Base-by-base conservation (phyloP, 2,329 filamentous ascomycete species). In the Chaetomiaceae sp. region DNA sequence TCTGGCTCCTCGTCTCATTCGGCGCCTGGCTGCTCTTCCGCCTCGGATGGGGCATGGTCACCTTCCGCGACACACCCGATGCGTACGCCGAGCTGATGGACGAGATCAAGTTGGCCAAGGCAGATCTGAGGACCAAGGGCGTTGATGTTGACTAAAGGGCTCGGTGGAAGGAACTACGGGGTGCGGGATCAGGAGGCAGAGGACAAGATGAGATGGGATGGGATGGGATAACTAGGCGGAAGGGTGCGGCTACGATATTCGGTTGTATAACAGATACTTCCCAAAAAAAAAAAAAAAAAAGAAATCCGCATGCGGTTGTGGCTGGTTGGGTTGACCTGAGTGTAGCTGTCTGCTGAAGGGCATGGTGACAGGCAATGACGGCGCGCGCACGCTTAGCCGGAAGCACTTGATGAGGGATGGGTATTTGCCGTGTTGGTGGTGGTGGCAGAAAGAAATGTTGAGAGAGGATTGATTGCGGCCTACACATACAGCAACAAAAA, bases 41-140 rank as follows among this genome's bases (percentile, higher is more conserved):
- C 64, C 86, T 99, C 58, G 94, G 94, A 65, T 87, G 84, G 76
- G 94, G 94, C 60, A 89, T 99, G 64, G 79, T 96, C 68, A 96
- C 90, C 53, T 99, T 99, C 80, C 94, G 96, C 77, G 91, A 97
- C 72, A 90, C 95, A 44, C 91, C 92, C 50, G 81, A 89, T 57
- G 94, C 94, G 48, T 87, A 97, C 73, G 82, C 85, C 68, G 91
- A 96, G 73, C 76, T 99, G 64, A 90, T 94, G 79, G 77, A 75
- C 64, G 88, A 97, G 74, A 94, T 95, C 66, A 80, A 89, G 58
- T 62, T 84, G 70, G 89, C 89, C 58, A 86, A 87, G 75, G 74
- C 73, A 57, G 89, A 95, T 63, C 73, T 95, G 69, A 81, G 81
- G 66, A 76, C 76, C 54, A 81, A 86, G 69, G 89, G 89, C 8